These are phyloP conservation scores for Nakaseomyces sp. DNA, from an alignment of 1,139 yeast species.

Conservation along the genomic window DNA sequence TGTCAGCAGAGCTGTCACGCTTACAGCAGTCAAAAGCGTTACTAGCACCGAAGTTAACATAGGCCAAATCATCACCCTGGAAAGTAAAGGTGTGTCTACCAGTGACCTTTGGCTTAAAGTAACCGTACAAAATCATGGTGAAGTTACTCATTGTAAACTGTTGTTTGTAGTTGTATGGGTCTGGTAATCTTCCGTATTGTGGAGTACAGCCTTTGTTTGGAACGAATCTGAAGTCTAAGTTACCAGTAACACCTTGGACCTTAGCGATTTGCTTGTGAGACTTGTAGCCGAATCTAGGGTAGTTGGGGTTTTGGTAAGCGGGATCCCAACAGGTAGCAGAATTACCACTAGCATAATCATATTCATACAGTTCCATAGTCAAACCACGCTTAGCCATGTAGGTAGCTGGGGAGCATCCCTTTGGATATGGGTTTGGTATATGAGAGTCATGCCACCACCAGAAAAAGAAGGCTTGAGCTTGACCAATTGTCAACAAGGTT, in stretches of 20 bases:
- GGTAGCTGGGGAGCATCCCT: background rate
- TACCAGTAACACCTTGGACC: background rate
- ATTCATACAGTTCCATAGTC: background rate
- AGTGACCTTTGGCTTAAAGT: slow-evolving; percentile 1
- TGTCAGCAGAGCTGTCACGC: background rate
- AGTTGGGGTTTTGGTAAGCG: background rate
- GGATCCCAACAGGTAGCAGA: background rate
- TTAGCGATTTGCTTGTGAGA: background rate
- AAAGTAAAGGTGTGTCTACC: background rate
- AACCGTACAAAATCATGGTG: background rate
- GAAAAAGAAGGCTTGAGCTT: background rate
- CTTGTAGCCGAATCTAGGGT: background rate
- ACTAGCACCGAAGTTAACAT: background rate
- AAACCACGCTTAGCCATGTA: background rate
- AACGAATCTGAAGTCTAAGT: background rate
- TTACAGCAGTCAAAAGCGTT: slow-evolving; percentile 2
- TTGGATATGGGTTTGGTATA: background rate
- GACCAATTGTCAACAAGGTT: background rate
- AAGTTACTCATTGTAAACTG: background rate
- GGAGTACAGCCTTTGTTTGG: background rate
- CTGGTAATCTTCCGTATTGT: background rate
- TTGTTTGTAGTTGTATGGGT: background rate
- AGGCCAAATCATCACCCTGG: background rate
- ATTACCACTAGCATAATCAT: background rate
- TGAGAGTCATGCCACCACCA: background rate